Conservation (phyloP, 2,329 filamentous ascomycete genomes). For the Macrophomina pseudophaseolina region DNA sequence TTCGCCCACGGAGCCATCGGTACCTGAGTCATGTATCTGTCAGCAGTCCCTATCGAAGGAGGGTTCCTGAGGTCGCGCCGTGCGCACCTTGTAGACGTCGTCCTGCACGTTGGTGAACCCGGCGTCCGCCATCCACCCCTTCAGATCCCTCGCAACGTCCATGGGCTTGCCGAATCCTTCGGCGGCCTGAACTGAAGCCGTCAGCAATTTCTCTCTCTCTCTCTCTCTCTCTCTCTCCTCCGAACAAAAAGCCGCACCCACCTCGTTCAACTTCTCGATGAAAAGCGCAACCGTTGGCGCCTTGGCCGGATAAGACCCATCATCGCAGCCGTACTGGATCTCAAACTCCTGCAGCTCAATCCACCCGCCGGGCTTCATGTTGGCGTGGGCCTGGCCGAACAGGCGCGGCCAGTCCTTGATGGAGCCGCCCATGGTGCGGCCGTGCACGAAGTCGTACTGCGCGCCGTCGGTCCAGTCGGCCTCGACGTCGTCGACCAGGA, state of each 20-base stretch:
- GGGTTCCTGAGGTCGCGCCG: too few relatives aligned
- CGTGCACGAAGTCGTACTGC: conserved; percentile 65
- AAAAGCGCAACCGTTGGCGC: conserved; percentile 33
- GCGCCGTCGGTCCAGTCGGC: conserved; percentile 34
- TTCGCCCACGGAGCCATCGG: conserved; percentile 35
- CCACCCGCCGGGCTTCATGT: conserved; percentile 55
- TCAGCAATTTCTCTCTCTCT: neutral
- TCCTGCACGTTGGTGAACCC: conserved; percentile 61
- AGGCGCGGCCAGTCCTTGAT: conserved; percentile 61
- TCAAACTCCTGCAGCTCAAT: conserved; percentile 49
- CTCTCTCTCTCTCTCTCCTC: too few relatives aligned
- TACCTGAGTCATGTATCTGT: conserved; percentile 33
- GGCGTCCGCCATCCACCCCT: conserved; percentile 53
- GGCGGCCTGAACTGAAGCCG: conserved; percentile 1
- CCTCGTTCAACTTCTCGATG: conserved; percentile 25
- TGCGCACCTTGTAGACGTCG: conserved; percentile 38
- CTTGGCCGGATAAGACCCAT: conserved; percentile 30
- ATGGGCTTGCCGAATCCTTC: conserved; percentile 37
- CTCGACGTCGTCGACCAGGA: conserved; percentile 46
- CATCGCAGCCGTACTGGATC: conserved; percentile 20
- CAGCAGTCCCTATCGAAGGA: too few relatives aligned
- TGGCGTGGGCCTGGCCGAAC: conserved; percentile 45
- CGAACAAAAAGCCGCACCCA: neutral
- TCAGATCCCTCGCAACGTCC: conserved; percentile 45
- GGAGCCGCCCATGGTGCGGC: conserved; percentile 57